These are phyloP conservation scores for Ormosia emarginata DNA, from an alignment of 306 rosid species.

Conservation along the genomic window DNA sequence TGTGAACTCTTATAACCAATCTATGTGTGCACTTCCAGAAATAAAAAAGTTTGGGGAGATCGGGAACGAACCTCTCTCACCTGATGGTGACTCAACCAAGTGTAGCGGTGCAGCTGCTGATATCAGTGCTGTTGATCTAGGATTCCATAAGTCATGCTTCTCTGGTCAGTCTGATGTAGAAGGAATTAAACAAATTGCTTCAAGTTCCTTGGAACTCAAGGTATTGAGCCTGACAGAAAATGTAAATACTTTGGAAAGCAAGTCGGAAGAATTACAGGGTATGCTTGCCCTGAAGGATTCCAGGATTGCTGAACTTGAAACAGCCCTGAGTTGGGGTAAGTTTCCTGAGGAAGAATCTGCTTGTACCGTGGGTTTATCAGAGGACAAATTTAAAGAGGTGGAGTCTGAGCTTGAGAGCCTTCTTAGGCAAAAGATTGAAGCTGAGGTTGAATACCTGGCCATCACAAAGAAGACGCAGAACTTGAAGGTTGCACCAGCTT, in stretches of 20 bases:
- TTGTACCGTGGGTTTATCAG: conserved; percentile 33
- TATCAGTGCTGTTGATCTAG: conserved; percentile 29
- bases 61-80: conserved; percentile 41
- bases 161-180: conserved; percentile 45
- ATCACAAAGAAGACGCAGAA: conserved; percentile 39
- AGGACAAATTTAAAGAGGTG: conserved; percentile 32
- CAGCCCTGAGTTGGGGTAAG: conserved; percentile 38
- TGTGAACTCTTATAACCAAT: conserved; percentile 9
- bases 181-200: conserved; percentile 37
- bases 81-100: conserved; percentile 38
- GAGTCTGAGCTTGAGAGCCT: conserved; percentile 46
- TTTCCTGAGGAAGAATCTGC: conserved; percentile 46
- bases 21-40: conserved; percentile 49
- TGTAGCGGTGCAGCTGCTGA: conserved; percentile 37
- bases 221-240: conserved; percentile 50
- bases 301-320: conserved; percentile 66
- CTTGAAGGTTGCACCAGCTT: conserved; percentile 35
- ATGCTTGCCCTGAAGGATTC: conserved; percentile 50
- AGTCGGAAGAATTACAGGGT: conserved; percentile 44
- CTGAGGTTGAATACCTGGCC: conserved; percentile 60
- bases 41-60: conserved; percentile 62
- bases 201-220: conserved; percentile 51
- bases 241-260: conserved; percentile 47
- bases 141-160: conserved; percentile 25
- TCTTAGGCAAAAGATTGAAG: conserved; percentile 67